phyloP scores from a whole-genome alignment of 2,329 filamentous ascomycete genomes.

The Ophiostoma triangulosporum region DNA sequence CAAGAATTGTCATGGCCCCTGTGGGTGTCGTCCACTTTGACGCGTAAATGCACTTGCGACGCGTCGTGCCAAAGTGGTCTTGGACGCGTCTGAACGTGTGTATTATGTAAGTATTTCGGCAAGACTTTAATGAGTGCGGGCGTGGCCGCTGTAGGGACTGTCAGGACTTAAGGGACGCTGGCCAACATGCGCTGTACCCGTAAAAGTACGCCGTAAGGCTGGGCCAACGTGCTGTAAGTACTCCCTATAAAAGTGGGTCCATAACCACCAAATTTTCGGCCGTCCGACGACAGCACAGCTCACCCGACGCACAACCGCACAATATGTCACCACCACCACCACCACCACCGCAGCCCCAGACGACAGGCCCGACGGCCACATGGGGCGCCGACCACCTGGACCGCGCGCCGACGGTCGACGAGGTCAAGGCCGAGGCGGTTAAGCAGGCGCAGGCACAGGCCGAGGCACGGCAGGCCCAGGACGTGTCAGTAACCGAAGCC shows the following conservation, averaged over 20 bases:
- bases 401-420: constrained; percentile 15
- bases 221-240: no score
- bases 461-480: not conserved
- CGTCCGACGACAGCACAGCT: not conserved
- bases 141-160: not conserved
- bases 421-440: constrained; percentile 20
- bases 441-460: not conserved
- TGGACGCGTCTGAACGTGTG: constrained; percentile 9
- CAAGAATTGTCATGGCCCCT: no score
- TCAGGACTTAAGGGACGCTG: no score
- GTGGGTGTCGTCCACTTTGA: constrained; percentile 6
- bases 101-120: not conserved
- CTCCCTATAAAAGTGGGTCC: not conserved
- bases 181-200: no score
- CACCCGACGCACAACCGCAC: not conserved
- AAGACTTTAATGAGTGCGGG: not conserved
- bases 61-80: constrained; percentile 7
- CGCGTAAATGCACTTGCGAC: constrained; percentile 5
- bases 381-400: constrained; percentile 16
- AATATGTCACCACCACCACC: not conserved
- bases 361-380: constrained; percentile 11
- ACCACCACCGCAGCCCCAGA: constrained; percentile 3
- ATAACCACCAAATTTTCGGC: not conserved
- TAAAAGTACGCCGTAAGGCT: no score
- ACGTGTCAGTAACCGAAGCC: constrained; percentile 40